A percentile compares a stretch with the other conserved stretches of the same genome.
These are phyloP conservation scores for Ailanthus altissimus DNA, from an alignment of 345 rosid genomes.

Conservation along the genomic window DNA sequence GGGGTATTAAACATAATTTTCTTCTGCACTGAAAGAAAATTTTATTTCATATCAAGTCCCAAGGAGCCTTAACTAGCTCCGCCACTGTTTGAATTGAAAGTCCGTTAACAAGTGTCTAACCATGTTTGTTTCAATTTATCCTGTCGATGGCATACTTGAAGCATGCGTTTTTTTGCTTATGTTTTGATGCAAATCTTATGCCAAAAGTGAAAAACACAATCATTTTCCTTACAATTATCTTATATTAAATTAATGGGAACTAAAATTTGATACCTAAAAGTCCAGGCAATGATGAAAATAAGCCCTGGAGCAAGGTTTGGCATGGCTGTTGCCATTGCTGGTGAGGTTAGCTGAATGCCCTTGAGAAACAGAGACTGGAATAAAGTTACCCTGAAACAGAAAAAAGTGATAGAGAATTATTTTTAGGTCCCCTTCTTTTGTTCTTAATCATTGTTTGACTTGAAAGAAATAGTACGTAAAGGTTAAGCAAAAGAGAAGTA, in stretches of 20 bases:
- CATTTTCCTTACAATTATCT: too few relatives aligned
- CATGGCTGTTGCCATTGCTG: conserved; percentile 97
- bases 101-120: neutral
- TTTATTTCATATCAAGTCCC: too few relatives aligned
- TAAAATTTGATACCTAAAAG: conserved; percentile 45
- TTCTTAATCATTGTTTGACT: neutral
- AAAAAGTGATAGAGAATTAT: neutral
- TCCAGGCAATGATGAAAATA: conserved; percentile 88
- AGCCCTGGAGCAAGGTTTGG: conserved; percentile 91
- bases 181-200: too few relatives aligned
- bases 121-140: neutral
- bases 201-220: too few relatives aligned
- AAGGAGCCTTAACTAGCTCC: too few relatives aligned
- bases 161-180: neutral
- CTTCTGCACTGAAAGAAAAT: too few relatives aligned
- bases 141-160: neutral
- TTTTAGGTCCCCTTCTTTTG: neutral
- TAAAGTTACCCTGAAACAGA: conserved; percentile 62
- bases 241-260: neutral
- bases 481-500: too few relatives aligned
- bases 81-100: neutral
- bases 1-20: too few relatives aligned
- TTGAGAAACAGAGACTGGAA: conserved; percentile 73
- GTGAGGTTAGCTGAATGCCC: conserved; percentile 82
- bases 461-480: too few relatives aligned